A percentile compares a stretch with the other conserved stretches of the same genome.
phyloP scores from a whole-genome alignment of 139 green algal species.

The Marvania coccoides region DNA sequence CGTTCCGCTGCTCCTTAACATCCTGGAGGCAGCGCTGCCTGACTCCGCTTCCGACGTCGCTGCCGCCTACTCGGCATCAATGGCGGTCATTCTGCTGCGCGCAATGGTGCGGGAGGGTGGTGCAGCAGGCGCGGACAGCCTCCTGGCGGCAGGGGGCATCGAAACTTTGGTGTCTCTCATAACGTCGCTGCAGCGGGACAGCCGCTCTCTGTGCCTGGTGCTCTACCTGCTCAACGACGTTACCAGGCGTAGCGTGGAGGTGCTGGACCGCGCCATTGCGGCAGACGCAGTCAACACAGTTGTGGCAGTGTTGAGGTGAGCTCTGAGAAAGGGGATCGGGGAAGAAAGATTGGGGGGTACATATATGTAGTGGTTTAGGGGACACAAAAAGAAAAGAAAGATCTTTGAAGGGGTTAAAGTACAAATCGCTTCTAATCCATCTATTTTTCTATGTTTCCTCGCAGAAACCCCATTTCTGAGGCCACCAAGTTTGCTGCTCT shows the following conservation, averaged over 20 bases:
- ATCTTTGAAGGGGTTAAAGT: too few relatives aligned
- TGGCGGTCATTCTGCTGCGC: constrained; percentile 5
- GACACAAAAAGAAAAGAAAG: too few relatives aligned
- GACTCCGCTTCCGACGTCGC: background rate
- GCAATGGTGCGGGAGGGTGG: background rate
- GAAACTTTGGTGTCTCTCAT: background rate
- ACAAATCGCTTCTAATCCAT: too few relatives aligned
- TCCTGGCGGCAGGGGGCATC: background rate
- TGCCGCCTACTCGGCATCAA: background rate
- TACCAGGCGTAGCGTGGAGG: background rate
- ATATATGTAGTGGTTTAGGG: too few relatives aligned
- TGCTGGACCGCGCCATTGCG: background rate
- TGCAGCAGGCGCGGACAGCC: background rate
- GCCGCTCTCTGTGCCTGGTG: constrained; percentile 3
- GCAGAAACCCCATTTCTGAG: background rate
- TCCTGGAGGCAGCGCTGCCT: background rate
- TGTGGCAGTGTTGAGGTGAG: background rate
- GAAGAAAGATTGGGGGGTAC: too few relatives aligned
- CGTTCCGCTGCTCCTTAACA: background rate
- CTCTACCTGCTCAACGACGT: constrained; percentile 14
- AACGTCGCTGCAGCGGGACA: background rate
- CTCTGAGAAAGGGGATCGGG: too few relatives aligned
- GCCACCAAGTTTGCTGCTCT: constrained; percentile 11
- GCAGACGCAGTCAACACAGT: background rate
- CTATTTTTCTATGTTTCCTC: too few relatives aligned